phyloP scores from a whole-genome alignment of 2,329 filamentous ascomycete genomes.

The Botrytis tulipae region DNA sequence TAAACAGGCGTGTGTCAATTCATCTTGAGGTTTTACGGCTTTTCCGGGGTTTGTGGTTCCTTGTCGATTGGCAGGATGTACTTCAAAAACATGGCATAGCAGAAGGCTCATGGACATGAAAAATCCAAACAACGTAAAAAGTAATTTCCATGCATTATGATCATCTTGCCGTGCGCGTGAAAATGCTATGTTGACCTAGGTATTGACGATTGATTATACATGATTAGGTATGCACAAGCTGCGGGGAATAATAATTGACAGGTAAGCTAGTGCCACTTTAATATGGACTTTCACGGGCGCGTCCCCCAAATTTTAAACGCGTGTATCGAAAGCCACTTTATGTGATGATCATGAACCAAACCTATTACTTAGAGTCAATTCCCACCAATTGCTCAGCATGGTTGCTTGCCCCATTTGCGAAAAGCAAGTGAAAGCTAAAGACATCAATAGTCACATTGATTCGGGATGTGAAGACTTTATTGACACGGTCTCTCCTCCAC shows the following conservation, averaged over 20 bases:
- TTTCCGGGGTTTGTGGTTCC: constrained; percentile 37
- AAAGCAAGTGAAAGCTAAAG: constrained; percentile 65
- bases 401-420: constrained; percentile 82
- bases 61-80: constrained; percentile 38
- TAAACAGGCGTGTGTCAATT: constrained; percentile 33
- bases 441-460: constrained; percentile 91
- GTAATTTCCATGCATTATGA: constrained; percentile 15
- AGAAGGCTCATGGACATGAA: constrained; percentile 37
- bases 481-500: constrained; percentile 46
- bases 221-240: neutral
- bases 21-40: constrained; percentile 35
- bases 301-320: constrained; percentile 5
- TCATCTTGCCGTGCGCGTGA: constrained; percentile 6
- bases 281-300: neutral
- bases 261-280: constrained; percentile 8
- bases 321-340: neutral
- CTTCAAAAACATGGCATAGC: constrained; percentile 38
- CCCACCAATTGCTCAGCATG: constrained; percentile 29
- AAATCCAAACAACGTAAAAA: constrained; percentile 24
- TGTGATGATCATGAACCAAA: constrained; percentile 8
- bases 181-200: neutral
- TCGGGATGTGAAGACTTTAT: constrained; percentile 71
- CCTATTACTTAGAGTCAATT: neutral
- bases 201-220: neutral
- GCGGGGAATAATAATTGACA: neutral